Evolutionary conservation across 83 land plant species (phyloP).

Genomic region (Isoetes engelmannii): DNA sequence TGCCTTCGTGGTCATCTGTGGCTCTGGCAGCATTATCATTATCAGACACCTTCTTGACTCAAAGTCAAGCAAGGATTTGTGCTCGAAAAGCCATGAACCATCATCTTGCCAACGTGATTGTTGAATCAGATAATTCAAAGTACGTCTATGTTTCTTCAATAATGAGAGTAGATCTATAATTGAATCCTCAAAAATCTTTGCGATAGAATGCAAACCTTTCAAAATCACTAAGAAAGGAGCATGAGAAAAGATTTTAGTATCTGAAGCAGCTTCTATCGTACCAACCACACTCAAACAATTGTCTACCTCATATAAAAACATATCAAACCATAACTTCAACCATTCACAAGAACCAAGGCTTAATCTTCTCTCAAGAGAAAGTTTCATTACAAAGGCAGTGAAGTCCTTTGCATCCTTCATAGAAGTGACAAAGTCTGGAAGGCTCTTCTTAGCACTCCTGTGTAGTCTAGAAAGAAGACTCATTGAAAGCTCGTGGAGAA

Average conservation of each 20-base stretch:
- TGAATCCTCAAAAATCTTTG: constrained; percentile 49
- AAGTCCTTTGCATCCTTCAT: constrained; percentile 5
- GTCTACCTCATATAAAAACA: constrained; percentile 42
- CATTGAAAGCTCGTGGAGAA: neutral
- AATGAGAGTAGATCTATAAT: constrained; percentile 37
- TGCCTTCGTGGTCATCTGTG: constrained; percentile 83
- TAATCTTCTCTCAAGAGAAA: neutral
- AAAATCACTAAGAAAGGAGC: constrained; percentile 50
- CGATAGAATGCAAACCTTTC: constrained; percentile 58
- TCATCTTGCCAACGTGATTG: constrained; percentile 58
- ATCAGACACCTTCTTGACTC: constrained; percentile 71
- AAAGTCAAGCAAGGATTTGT: constrained; percentile 56
- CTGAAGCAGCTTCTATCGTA: neutral
- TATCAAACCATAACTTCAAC: constrained; percentile 37
- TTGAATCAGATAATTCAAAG: constrained; percentile 48
- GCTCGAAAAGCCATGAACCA: constrained; percentile 61
- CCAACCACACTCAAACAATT: constrained; percentile 39
- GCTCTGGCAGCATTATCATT: constrained; percentile 81
- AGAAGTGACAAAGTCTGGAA: neutral
- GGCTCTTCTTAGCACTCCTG: neutral
- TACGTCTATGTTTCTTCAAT: constrained; percentile 27
- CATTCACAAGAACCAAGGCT: constrained; percentile 5
- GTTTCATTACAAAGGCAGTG: neutral
- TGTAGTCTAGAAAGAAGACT: neutral
- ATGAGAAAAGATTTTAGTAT: neutral